Percentiles rank a stretch among this genome's conserved stretches.
phyloP scores from a whole-genome alignment of 306 rosid species.

The Trifolium fragiferum region DNA sequence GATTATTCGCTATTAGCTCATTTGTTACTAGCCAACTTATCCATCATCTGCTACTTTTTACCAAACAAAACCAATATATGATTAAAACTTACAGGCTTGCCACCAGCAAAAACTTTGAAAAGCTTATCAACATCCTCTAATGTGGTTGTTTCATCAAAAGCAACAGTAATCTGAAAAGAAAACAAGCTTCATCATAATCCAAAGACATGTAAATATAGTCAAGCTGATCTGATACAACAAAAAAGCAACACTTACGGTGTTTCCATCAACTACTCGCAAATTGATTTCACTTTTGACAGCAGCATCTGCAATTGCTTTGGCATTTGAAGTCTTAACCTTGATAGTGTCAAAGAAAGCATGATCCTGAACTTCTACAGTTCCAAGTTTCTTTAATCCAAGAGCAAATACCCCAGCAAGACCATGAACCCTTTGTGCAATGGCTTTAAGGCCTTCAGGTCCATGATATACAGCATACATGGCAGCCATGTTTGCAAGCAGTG shows the following conservation, averaged over 20 bases:
- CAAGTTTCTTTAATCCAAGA: constrained; percentile 90
- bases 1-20: neutral
- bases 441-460: constrained; percentile 96
- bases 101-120: constrained; percentile 75
- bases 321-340: constrained; percentile 72
- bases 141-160: constrained; percentile 96
- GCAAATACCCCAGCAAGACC: constrained; percentile 95
- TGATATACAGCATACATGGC: constrained; percentile 99
- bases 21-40: neutral
- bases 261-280: constrained; percentile 75
- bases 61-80: neutral
- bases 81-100: constrained; percentile 41
- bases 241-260: constrained; percentile 62
- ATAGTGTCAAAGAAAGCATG: constrained; percentile 97
- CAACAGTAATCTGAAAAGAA: constrained; percentile 78
- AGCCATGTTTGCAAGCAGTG: constrained; percentile 99
- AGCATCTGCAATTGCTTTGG: constrained; percentile 73
- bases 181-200: constrained; percentile 38
- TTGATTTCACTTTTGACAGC: constrained; percentile 76
- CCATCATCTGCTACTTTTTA: neutral
- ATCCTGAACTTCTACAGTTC: constrained; percentile 85
- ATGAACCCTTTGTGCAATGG: constrained; percentile 82
- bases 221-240: constrained; percentile 32
- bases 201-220: constrained; percentile 24
- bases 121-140: constrained; percentile 94